Conservation (phyloP, 768 basidiomycete species). For the Xerocomellus dryophilus region DNA sequence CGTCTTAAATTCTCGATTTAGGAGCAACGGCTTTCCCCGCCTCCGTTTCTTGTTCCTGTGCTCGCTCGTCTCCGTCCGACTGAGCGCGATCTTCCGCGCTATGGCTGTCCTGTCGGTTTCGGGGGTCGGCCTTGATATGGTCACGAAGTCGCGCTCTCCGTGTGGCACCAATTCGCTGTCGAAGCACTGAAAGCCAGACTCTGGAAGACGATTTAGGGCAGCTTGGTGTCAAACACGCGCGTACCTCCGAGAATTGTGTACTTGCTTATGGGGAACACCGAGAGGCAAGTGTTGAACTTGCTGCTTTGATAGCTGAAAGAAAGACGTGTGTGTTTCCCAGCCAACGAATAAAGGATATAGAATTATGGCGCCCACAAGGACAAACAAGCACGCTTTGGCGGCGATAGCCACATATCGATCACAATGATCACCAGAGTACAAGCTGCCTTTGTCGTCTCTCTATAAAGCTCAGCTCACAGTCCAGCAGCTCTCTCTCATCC, state of each 20-base stretch:
- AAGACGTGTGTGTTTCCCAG: conserved; percentile 19
- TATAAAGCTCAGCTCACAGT: conserved; percentile 25
- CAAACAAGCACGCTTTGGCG: conserved; percentile 43
- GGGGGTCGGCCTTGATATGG: background rate
- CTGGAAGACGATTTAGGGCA: conserved; percentile 1
- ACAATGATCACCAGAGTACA: conserved; percentile 26
- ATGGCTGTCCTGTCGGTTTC: background rate
- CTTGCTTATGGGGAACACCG: background rate
- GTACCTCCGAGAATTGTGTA: background rate
- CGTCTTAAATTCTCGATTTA: background rate
- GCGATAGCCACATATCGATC: conserved; percentile 31
- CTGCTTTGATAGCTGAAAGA: conserved; percentile 6
- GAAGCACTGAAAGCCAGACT: background rate
- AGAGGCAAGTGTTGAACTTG: background rate
- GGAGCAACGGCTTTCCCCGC: conserved; percentile 3
- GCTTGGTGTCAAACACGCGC: background rate
- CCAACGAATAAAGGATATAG: conserved; percentile 30
- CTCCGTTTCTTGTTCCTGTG: background rate
- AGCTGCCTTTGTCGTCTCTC: conserved; percentile 26
- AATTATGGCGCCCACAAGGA: conserved; percentile 41
- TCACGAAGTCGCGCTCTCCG: background rate
- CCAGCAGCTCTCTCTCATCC: background rate
- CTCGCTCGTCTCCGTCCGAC: background rate
- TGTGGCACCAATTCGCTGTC: background rate
- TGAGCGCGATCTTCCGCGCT: background rate